Conservation (phyloP, 2,329 filamentous ascomycete species). For the Ophiostoma ips region DNA sequence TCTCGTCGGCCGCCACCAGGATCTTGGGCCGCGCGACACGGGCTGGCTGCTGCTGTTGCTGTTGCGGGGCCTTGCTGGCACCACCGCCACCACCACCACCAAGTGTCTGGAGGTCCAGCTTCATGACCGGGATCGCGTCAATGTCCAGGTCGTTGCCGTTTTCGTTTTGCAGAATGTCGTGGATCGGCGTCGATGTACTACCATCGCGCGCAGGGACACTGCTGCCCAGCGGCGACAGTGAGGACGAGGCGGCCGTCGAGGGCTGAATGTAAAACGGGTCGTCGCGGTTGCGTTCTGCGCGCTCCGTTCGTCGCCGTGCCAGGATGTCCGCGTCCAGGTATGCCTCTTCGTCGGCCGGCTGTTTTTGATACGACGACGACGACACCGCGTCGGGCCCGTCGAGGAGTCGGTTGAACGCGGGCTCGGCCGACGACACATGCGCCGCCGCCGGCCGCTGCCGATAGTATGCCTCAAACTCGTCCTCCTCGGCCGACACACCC, state of each 20-base stretch:
- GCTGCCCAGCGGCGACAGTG: conserved; percentile 13
- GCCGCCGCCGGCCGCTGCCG: conserved; percentile 39
- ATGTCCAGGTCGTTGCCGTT: conserved; percentile 76
- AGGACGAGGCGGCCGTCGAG: conserved; percentile 18
- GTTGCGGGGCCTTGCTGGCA: background rate
- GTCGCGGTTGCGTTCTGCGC: conserved; percentile 70
- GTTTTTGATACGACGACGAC: conserved; percentile 14
- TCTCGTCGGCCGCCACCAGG: conserved; percentile 61
- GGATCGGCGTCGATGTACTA: conserved; percentile 58
- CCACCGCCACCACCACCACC: conserved; percentile 1
- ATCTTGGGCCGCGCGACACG: conserved; percentile 39
- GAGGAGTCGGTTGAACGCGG: conserved; percentile 40
- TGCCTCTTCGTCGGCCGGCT: conserved; percentile 36
- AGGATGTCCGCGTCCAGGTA: conserved; percentile 61
- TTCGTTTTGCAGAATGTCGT: conserved; percentile 57
- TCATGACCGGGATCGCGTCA: conserved; percentile 91
- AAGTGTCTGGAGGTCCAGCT: conserved; percentile 59
- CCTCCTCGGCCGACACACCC: conserved; percentile 26
- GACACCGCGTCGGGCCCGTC: conserved; percentile 30
- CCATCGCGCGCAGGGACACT: conserved; percentile 16
- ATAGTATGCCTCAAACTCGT: conserved; percentile 56
- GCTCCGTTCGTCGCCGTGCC: conserved; percentile 60
- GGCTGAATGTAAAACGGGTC: conserved; percentile 83
- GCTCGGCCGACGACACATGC: conserved; percentile 37
- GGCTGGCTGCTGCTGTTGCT: background rate